phyloP scores from a whole-genome alignment of 2,329 filamentous ascomycete species.

The Colletotrichum ledebouriae region DNA sequence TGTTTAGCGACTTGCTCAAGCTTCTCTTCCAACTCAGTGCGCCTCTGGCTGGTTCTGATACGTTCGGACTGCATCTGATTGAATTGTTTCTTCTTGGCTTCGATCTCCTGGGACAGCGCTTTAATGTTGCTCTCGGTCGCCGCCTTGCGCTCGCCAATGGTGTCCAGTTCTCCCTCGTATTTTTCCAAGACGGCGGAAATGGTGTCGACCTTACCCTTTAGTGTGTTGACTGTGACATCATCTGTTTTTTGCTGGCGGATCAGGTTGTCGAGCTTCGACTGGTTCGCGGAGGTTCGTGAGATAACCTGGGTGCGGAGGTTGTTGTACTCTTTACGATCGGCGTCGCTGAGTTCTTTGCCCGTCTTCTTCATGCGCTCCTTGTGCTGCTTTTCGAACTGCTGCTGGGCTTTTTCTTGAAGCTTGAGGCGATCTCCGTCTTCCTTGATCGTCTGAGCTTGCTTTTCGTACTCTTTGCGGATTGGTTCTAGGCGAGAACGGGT shows the following conservation, averaged over 20 bases:
- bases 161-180: slow-evolving; percentile 77
- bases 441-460: slow-evolving; percentile 76
- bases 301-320: slow-evolving; percentile 86
- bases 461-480: slow-evolving; percentile 81
- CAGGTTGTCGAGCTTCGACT: slow-evolving; percentile 87
- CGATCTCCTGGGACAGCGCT: slow-evolving; percentile 81
- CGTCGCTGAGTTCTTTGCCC: slow-evolving; percentile 86
- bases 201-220: slow-evolving; percentile 89
- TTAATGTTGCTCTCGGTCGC: slow-evolving; percentile 73
- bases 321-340: slow-evolving; percentile 92
- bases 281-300: slow-evolving; percentile 83
- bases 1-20: slow-evolving; percentile 84
- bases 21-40: slow-evolving; percentile 93
- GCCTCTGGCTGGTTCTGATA: slow-evolving; percentile 82
- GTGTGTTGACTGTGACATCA: slow-evolving; percentile 88
- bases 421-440: slow-evolving; percentile 85
- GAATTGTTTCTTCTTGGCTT: slow-evolving; percentile 89
- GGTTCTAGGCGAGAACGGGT: slow-evolving; percentile 77
- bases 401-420: slow-evolving; percentile 89
- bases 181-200: slow-evolving; percentile 81
- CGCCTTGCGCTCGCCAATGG: slow-evolving; percentile 77
- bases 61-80: slow-evolving; percentile 88
- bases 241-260: slow-evolving; percentile 91
- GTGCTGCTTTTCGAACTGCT: slow-evolving; percentile 90
- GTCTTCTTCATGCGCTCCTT: slow-evolving; percentile 86